Base-by-base conservation (phyloP, 352 stramenopile genomes). In the Thalassiosira livingstoniorum region DNA sequence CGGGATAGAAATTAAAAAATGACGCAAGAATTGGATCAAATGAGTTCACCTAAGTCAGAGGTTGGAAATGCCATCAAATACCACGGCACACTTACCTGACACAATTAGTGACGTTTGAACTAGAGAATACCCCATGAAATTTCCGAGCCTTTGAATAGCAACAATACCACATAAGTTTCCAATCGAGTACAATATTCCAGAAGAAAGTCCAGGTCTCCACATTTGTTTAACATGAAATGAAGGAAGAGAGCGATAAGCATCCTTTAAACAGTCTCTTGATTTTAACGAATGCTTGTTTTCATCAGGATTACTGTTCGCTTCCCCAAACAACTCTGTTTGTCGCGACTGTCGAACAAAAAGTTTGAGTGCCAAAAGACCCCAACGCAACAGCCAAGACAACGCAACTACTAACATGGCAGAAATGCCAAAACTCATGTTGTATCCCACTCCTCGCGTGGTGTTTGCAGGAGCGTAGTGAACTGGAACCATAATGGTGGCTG, bases 81-180 rank as follows among this genome's bases (percentile, higher is more conserved):
- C 21, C 15, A 34, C 13, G 11, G n/a, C 0, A 35, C 21, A 37
- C 76, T 74, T 31, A 83, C 70, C 78, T 23, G 78, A 86, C 53
- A 92, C 68, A 18, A 93, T 78, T 47, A 93, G 86, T 27, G 89
- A 89, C 15, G 80, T 67, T 74, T 93, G 88, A 42, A 87, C 80
- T 18, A 93, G 55, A 42, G 54, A 82, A 57, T 92, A 91, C 4
- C 88, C 88, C 47, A 92, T 83, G 34, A 86, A 89, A 77, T 93
- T 83, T 1, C 88, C 88, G 13, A 93, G 76, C 68, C 86, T 81
- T 63, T 89, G 89, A 25, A 90, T 83, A 37, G 78, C 76, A 1
- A 92, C 27, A 47, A 93, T 92, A 51, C 80, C 84, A 15, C 75
- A 79, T 71, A 93, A 85, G 75, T 91, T 92, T 13, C 84, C 88